Evolutionary conservation across 2,329 filamentous ascomycete genomes (phyloP).

Genomic region (Fusarium sp.): DNA sequence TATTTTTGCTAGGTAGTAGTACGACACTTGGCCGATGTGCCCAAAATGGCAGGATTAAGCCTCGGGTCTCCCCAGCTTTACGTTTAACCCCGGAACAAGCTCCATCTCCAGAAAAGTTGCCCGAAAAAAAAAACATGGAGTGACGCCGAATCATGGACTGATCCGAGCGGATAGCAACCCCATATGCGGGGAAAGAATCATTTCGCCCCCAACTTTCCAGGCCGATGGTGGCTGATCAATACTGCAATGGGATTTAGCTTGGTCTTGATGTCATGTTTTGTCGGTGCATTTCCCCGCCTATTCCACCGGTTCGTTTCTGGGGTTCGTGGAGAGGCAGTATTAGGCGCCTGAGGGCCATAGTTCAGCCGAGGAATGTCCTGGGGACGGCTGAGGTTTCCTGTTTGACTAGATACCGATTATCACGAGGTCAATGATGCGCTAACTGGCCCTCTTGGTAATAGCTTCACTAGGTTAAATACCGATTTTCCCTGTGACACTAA

Average conservation of each 20-base stretch:
- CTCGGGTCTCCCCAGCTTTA: neutral
- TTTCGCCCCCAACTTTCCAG: neutral
- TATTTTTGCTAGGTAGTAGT: neutral
- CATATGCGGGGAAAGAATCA: slow-evolving; percentile 7
- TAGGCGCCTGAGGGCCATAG: neutral
- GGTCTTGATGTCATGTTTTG: neutral
- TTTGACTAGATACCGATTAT: neutral
- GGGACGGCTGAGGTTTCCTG: neutral
- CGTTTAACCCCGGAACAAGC: neutral
- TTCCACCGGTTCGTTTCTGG: neutral
- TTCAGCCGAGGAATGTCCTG: neutral
- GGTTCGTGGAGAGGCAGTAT: neutral
- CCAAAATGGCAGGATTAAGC: slow-evolving; percentile 10
- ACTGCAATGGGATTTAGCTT: neutral
- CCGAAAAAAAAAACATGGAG: neutral
- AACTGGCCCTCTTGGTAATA: neutral
- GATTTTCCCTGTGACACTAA: neutral
- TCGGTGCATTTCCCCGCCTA: neutral
- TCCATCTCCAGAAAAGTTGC: neutral
- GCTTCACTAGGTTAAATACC: neutral
- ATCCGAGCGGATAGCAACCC: neutral
- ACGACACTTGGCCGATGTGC: neutral
- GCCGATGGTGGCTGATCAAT: neutral
- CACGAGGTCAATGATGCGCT: too few relatives aligned
- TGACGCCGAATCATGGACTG: neutral